Base-by-base conservation (phyloP, 371 early-diverging fungal genomes). In the Conidiobolus incongruus region DNA sequence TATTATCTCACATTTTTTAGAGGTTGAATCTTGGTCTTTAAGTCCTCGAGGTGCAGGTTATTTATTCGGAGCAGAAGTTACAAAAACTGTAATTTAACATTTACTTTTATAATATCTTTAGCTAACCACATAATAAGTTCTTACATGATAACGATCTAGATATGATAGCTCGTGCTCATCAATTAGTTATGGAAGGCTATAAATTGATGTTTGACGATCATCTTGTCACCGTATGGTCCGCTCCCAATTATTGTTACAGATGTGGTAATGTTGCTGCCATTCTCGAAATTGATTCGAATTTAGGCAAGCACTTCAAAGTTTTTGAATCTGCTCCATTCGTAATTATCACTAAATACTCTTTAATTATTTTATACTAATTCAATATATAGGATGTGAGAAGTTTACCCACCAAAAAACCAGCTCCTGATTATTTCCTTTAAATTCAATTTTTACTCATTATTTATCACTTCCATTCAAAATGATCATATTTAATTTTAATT, bases 261-360 rank as follows among this genome's bases (percentile, higher is more conserved):
- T 98, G 99, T 58, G 98, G 97, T 4, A 99, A 99, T 56, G 80
- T 98, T 4, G 99, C 99, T 6, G 89, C 99, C 0, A 89, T 98
- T 50, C 66, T 99, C 50, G 82, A 96, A 61, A 66, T 99, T 36
- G 92, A 96, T 57, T 86, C 94, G 46, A 67, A 92, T 38, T 54
- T 96, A 48, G 72, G 72, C 15, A 65, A 66, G 50, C 70, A 75
- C 39, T 92, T 77, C 52, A 81, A 76, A 57, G 72, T 83, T 34
- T 91, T 90, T 53, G 46, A 52, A n/a, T 21, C 31, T 10, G 44
- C 44, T 17, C 44, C 44, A 13, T 44, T 23, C 15, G 44, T 44
- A 44, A 33, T 11, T 19, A 8, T 35, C 10, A 11, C 12, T 38
- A 21, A 24, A 21, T 38, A n/a, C 13, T 10, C 2, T 4, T 12